Evolutionary conservation across 2,329 filamentous ascomycete species (phyloP).

Genomic region (Stachybotrys chlorohalonatus): DNA sequence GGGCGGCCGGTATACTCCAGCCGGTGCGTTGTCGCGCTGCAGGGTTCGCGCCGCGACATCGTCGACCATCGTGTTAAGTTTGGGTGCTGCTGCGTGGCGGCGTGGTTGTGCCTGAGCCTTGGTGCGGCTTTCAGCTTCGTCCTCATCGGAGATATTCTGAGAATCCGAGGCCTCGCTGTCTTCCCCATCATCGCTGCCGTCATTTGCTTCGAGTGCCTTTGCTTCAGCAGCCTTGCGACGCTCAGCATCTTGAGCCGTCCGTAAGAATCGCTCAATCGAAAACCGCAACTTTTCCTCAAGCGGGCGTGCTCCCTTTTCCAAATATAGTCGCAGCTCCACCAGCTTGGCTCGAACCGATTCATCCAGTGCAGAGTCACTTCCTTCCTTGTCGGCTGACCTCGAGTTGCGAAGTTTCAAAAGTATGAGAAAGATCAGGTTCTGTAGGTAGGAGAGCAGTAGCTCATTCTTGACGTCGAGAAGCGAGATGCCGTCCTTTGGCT

Average conservation of each 20-base stretch:
- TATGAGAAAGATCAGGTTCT: conserved; percentile 85
- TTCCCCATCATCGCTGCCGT: conserved; percentile 15
- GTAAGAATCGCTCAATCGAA: conserved; percentile 90
- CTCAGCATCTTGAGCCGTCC: conserved; percentile 70
- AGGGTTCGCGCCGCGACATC: conserved; percentile 18
- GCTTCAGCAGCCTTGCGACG: conserved; percentile 29
- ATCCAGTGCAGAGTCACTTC: conserved; percentile 41
- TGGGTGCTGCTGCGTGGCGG: conserved; percentile 20
- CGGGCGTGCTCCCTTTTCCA: conserved; percentile 86
- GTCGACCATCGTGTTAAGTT: conserved; percentile 20
- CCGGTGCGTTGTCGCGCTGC: conserved; percentile 25
- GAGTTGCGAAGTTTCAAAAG: conserved; percentile 66
- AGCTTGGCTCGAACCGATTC: conserved; percentile 70
- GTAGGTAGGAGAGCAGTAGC: conserved; percentile 89
- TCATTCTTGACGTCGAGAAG: conserved; percentile 95
- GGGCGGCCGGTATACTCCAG: conserved; percentile 81
- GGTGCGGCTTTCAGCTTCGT: conserved; percentile 27
- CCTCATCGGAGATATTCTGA: conserved; percentile 11
- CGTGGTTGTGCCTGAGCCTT: conserved; percentile 15
- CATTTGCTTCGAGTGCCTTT: conserved; percentile 15
- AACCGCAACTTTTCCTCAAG: conserved; percentile 87
- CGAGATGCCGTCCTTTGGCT: conserved; percentile 82
- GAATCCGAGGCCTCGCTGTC: conserved; percentile 19
- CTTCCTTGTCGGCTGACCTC: conserved; percentile 18
- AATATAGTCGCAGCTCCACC: conserved; percentile 82